phyloP scores from a whole-genome alignment of 1,284 basidiomycete species.

The Phlebopus sp. region DNA sequence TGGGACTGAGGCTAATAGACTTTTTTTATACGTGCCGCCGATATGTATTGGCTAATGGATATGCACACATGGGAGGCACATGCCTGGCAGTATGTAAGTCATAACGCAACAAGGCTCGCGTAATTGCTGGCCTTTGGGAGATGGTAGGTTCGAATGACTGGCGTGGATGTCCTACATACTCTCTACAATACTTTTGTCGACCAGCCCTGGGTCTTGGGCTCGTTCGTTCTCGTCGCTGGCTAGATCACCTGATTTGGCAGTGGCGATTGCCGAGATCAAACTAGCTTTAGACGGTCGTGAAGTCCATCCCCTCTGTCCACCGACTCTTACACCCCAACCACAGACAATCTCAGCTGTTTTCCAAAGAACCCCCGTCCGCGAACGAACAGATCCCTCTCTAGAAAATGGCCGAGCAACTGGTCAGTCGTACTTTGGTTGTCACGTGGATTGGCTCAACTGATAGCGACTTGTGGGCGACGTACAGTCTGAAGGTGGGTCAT shows the following conservation, averaged over 20 bases:
- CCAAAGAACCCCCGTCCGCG: not conserved
- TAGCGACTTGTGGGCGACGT: conserved; percentile 8
- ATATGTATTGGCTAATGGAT: conserved; percentile 8
- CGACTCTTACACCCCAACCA: conserved; percentile 9
- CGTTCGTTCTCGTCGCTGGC: not conserved
- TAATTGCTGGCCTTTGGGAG: too few relatives aligned
- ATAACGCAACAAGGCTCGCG: too few relatives aligned
- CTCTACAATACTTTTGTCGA: too few relatives aligned
- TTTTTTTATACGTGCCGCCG: conserved; percentile 3
- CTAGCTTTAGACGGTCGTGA: conserved; percentile 3
- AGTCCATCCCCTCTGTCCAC: conserved; percentile 3
- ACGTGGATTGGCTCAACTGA: conserved; percentile 13
- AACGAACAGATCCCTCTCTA: conserved; percentile 11
- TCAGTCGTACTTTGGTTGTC: conserved; percentile 37
- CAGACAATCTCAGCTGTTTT: not conserved
- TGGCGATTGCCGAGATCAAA: conserved; percentile 35
- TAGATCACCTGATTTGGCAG: conserved; percentile 17
- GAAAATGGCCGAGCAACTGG: conserved; percentile 68
- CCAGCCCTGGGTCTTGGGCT: not conserved
- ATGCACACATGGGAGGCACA: too few relatives aligned
- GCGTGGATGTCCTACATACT: too few relatives aligned
- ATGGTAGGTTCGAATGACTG: too few relatives aligned
- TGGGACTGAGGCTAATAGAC: conserved; percentile 52
- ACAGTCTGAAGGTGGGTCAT: conserved; percentile 62
- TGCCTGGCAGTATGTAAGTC: not conserved